Evolutionary conservation across 164 flowering plant species (phyloP).

Genomic region (Annona squamosa): DNA sequence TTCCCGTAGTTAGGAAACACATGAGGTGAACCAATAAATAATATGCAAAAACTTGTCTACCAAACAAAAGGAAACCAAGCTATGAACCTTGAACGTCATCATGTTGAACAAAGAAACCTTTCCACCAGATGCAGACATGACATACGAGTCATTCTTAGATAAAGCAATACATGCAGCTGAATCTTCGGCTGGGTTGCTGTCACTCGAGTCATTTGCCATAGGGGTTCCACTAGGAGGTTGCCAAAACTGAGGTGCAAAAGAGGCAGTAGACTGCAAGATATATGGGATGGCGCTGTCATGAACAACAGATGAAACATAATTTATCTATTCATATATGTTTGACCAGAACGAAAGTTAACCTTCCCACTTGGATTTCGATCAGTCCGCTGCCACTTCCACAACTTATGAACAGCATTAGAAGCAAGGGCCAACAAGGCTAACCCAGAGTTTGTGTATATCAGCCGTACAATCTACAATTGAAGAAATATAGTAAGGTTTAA

Average conservation of each 20-base stretch:
- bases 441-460: conserved; percentile 64
- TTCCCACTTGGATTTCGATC: conserved; percentile 54
- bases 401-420: conserved; percentile 56
- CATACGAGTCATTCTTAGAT: conserved; percentile 56
- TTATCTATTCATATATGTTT: background rate
- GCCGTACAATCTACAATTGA: conserved; percentile 40
- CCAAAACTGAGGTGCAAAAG: conserved; percentile 53
- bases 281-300: background rate
- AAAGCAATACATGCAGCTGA: conserved; percentile 63
- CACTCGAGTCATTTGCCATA: conserved; percentile 62
- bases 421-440: conserved; percentile 47
- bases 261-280: conserved; percentile 47
- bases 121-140: conserved; percentile 67
- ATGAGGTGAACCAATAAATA: background rate
- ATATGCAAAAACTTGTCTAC: background rate
- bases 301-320: background rate
- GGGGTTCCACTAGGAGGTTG: conserved; percentile 56
- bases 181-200: conserved; percentile 41
- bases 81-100: conserved; percentile 66
- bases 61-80: background rate
- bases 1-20: background rate
- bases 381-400: conserved; percentile 75
- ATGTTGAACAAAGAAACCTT: conserved; percentile 60
- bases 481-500: background rate
- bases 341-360: conserved; percentile 21